Base-by-base conservation (phyloP, 441 rosid species). In the Gossypium trilobum region DNA sequence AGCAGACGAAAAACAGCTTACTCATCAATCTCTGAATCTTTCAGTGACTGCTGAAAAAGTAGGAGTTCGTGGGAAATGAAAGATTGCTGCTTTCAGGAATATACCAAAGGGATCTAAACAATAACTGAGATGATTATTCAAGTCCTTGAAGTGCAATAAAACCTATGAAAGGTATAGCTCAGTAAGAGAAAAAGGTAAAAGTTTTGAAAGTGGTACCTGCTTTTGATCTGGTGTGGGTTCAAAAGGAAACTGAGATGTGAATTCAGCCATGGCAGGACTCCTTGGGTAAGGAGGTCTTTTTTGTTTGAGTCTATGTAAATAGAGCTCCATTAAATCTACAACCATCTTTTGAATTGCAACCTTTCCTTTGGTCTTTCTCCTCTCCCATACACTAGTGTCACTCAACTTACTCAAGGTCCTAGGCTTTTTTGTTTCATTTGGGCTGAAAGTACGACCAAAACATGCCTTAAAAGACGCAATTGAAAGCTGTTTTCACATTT, bases 341-440 rank as follows among this genome's bases (percentile, higher is more conserved):
- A 92, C 96, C 97, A 95, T 95, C 81, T 92, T 95, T 85, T 95
- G 99, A 70, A 95, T 91, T 0, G 97, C 96, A 74, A 92, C 92
- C 83, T 88, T 95, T 31, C 99, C 97, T 81, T 95, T 95, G 13
- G 88, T 88, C 90, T 95, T 95, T 80, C 93, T 87, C 83, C 80
- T 91, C 80, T 92, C 92, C 99, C 97, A 95, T 31, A 79, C 84
- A 63, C 85, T 87, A 56, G 93, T 87, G 75, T 95, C 97, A 78
- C 75, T 88, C 81, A 95, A 82, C 72, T 93, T 93, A 88, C 97
- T 95, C 83, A 95, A 82, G 20, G 96, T 61, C 73, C 83, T 81
- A 17, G 97, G 96, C 78, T 69, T 89, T 86, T 87, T 91, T 23
- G 87, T 79, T 77, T 95, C 97, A 73, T 88, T 88, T 58, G 97